A percentile compares a stretch with the other conserved stretches of the same genome.
phyloP scores from a whole-genome alignment of 352 stramenopile genomes.

The Halophytophthora polymorphica region DNA sequence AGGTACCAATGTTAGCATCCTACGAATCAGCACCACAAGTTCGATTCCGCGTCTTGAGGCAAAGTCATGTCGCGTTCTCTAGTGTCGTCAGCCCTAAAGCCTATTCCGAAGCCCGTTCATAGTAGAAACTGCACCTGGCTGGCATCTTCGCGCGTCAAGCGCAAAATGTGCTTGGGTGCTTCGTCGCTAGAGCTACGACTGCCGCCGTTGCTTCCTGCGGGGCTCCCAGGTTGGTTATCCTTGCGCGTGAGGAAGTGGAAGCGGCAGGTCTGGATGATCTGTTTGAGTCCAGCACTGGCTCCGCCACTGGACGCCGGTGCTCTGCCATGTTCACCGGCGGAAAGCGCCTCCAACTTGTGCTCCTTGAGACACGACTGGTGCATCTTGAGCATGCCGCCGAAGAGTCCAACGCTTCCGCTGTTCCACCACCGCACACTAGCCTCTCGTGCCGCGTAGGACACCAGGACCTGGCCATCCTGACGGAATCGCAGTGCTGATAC shows the following conservation, averaged over 20 bases:
- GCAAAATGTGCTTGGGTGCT: constrained; percentile 53
- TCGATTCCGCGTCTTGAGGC: too few relatives aligned
- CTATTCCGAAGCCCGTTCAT: too few relatives aligned
- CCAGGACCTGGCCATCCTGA: constrained; percentile 68
- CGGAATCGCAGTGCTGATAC: constrained; percentile 76
- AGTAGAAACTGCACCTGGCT: constrained; percentile 82
- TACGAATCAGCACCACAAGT: too few relatives aligned
- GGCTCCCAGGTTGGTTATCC: constrained; percentile 25
- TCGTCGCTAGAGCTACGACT: too few relatives aligned
- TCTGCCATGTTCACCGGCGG: constrained; percentile 22
- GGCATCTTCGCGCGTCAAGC: constrained; percentile 72
- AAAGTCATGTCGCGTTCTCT: too few relatives aligned
- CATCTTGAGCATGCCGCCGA: constrained; percentile 85
- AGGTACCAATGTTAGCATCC: too few relatives aligned
- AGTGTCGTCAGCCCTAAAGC: too few relatives aligned
- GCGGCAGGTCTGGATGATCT: constrained; percentile 83
- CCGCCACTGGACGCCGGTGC: constrained; percentile 54
- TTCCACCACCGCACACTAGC: constrained; percentile 85
- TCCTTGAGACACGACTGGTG: constrained; percentile 86
- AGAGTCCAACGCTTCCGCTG: constrained; percentile 69
- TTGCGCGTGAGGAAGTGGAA: constrained; percentile 77
- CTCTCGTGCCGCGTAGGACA: constrained; percentile 80
- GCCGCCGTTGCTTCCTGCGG: constrained; percentile 3
- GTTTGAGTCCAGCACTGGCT: constrained; percentile 62
- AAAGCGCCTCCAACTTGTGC: constrained; percentile 65